A percentile compares a stretch with the other conserved stretches of the same genome.
phyloP scores from a whole-genome alignment of 768 basidiomycete genomes.

The Gloeostereum incarnatum region DNA sequence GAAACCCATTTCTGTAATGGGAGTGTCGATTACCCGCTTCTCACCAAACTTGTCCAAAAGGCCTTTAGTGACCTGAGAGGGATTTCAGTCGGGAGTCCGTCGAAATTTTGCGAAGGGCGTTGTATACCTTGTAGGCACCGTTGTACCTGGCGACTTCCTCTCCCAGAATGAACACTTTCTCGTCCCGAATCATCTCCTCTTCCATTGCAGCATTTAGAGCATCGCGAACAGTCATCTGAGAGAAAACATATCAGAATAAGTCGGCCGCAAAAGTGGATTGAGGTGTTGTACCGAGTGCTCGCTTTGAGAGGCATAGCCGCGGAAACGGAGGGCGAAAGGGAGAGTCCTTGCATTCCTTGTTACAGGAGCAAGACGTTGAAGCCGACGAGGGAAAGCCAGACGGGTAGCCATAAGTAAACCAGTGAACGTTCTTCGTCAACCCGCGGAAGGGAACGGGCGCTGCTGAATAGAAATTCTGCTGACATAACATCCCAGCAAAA shows the following conservation, averaged over 20 bases:
- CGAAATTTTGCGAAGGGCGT: conserved; percentile 3
- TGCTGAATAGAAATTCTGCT: no score
- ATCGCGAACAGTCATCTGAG: conserved; percentile 95
- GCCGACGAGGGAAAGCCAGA: neutral
- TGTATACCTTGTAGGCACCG: conserved; percentile 82
- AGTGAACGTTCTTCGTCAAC: no score
- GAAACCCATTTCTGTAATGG: conserved; percentile 98
- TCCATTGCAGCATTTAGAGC: conserved; percentile 98
- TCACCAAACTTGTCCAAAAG: conserved; percentile 99
- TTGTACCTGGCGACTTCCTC: conserved; percentile 99
- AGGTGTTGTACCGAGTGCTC: conserved; percentile 36
- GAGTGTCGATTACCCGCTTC: conserved; percentile 95
- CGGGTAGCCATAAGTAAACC: no score
- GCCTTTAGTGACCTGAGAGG: conserved; percentile 85
- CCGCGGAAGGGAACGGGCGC: no score
- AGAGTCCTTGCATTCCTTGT: no score
- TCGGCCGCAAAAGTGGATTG: conserved; percentile 6
- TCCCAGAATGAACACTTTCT: conserved; percentile 89
- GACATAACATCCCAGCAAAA: no score
- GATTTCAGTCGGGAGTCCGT: conserved; percentile 8
- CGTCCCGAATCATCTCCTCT: conserved; percentile 97
- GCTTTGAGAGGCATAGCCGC: conserved; percentile 55
- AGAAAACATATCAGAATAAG: conserved; percentile 9
- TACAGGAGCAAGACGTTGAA: conserved; percentile 55
- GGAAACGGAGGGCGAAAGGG: conserved; percentile 32